phyloP scores from a whole-genome alignment of 176 grass and related monocot genomes.

The Paspalum vaginatum region DNA sequence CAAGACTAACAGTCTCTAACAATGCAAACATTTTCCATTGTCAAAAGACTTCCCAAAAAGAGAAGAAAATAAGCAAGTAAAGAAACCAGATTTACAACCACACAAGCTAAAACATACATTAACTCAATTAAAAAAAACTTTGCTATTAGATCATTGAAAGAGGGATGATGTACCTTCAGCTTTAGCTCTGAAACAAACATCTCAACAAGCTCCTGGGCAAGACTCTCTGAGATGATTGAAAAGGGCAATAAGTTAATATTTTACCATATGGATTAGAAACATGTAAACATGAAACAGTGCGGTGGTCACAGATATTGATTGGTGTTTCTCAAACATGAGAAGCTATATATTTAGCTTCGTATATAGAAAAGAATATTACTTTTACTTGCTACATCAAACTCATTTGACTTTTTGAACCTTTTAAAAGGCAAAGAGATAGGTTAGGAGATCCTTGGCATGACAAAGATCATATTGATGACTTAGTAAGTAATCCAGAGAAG shows the following conservation, averaged over 20 bases:
- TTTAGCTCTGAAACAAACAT: slow-evolving; percentile 82
- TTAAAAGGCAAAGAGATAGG: not conserved
- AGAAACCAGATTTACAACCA: slow-evolving; percentile 10
- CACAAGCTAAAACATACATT: slow-evolving; percentile 23
- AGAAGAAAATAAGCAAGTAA: not conserved
- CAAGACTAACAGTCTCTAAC: slow-evolving; percentile 70
- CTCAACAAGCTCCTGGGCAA: slow-evolving; percentile 70
- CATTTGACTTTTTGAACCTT: slow-evolving; percentile 14
- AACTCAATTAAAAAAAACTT: not conserved
- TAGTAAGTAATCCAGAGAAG: slow-evolving; percentile 17
- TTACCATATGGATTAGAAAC: slow-evolving; percentile 8
- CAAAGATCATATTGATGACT: not conserved
- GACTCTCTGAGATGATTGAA: slow-evolving; percentile 59
- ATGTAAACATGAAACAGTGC: not conserved
- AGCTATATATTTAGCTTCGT: slow-evolving; percentile 14
- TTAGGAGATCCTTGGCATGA: not conserved
- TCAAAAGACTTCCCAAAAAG: not conserved
- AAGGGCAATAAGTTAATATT: not conserved
- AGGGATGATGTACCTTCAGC: slow-evolving; percentile 61
- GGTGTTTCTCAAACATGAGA: not conserved
- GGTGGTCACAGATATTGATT: not conserved
- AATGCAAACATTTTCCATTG: slow-evolving; percentile 34
- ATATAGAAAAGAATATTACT: slow-evolving; percentile 17
- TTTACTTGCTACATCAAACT: not conserved
- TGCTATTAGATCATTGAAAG: slow-evolving; percentile 8